Evolutionary conservation across 1,139 yeast genomes (phyloP).

Genomic region (Suhomyces chickasaworum): DNA sequence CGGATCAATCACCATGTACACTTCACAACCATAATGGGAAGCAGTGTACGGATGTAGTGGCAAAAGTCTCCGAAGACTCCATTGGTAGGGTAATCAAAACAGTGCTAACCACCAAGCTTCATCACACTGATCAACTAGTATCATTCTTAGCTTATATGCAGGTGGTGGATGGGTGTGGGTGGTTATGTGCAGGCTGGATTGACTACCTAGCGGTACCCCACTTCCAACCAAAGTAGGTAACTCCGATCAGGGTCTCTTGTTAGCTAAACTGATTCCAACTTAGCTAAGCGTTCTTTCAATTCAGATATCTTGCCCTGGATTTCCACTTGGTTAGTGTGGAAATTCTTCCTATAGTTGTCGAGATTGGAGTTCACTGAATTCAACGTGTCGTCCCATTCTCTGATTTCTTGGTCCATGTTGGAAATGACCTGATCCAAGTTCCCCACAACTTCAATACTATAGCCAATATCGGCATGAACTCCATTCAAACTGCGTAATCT

Average conservation of each 20-base stretch:
- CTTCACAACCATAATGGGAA: no score
- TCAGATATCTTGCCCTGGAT: slow-evolving; percentile 14
- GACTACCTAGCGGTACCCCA: no score
- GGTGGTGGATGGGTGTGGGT: no score
- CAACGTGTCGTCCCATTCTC: slow-evolving; percentile 44
- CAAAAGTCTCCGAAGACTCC: no score
- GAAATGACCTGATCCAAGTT: slow-evolving; percentile 38
- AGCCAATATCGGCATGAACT: slow-evolving; percentile 45
- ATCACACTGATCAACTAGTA: no score
- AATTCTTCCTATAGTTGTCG: slow-evolving; percentile 20
- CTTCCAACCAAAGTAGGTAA: neutral
- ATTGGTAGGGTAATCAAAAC: no score
- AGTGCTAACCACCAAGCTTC: no score
- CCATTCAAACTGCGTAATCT: slow-evolving; percentile 48
- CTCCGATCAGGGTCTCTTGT: neutral
- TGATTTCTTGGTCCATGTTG: slow-evolving; percentile 40
- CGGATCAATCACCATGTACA: no score
- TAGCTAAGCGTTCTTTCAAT: slow-evolving; percentile 1
- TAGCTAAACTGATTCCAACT: neutral
- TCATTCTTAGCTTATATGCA: no score
- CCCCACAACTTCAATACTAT: slow-evolving; percentile 28
- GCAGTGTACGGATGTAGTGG: no score
- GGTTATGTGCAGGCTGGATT: no score
- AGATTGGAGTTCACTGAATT: slow-evolving; percentile 39
- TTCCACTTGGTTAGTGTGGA: slow-evolving; percentile 14